Conservation (phyloP, 2,329 filamentous ascomycete species). For the Triangularia setosa region DNA sequence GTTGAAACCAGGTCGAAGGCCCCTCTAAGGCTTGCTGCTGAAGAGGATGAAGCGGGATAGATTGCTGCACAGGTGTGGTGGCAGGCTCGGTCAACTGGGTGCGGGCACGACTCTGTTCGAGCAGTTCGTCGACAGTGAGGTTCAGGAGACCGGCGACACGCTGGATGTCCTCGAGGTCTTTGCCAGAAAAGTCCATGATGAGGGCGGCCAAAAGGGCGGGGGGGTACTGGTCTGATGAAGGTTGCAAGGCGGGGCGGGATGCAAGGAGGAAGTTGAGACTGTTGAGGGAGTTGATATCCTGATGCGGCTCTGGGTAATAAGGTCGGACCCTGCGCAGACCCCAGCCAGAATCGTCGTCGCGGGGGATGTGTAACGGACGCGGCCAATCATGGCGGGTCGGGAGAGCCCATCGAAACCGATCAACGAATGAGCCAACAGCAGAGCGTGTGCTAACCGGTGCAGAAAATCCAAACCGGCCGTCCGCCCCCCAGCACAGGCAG, state of each 20-base stretch:
- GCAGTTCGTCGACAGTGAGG: conserved; percentile 26
- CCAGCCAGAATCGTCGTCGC: conserved; percentile 15
- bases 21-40: neutral
- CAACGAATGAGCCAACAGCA: conserved; percentile 21
- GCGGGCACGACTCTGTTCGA: conserved; percentile 20
- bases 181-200: conserved; percentile 24
- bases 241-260: neutral
- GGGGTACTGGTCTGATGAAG: neutral
- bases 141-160: conserved; percentile 25
- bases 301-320: conserved; percentile 17
- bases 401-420: conserved; percentile 23
- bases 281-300: conserved; percentile 17
- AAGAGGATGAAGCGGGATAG: neutral
- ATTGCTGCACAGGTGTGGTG: neutral
- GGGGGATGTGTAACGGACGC: conserved; percentile 10
- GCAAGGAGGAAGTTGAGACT: neutral
- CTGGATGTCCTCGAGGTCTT: conserved; percentile 24
- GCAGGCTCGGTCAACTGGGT: conserved; percentile 2
- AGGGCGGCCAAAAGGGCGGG: neutral
- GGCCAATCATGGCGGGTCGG: conserved; percentile 20
- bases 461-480: conserved; percentile 19
- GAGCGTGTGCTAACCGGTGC: conserved; percentile 18
- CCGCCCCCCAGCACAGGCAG: conserved; percentile 10
- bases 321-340: conserved; percentile 3
- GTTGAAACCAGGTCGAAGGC: conserved; percentile 3